Conservation (phyloP, 2,329 filamentous ascomycete genomes). For the Alternaria consortialis region DNA sequence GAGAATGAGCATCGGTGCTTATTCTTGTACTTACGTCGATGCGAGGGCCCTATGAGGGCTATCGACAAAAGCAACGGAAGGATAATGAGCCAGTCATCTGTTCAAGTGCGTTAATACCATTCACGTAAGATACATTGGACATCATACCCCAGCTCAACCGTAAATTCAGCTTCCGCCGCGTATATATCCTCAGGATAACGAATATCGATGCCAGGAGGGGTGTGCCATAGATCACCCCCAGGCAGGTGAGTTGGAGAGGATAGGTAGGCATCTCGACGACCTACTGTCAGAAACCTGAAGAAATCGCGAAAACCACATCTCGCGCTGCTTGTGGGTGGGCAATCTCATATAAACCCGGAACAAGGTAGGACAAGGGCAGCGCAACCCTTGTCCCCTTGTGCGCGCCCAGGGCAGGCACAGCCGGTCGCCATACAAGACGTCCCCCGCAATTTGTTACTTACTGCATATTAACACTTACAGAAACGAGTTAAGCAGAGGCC, state of each 20-base stretch:
- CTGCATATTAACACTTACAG: slow-evolving; percentile 30
- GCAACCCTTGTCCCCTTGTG: slow-evolving; percentile 22
- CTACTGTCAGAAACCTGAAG: slow-evolving; percentile 30
- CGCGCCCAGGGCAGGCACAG: slow-evolving; percentile 23
- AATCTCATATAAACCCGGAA: slow-evolving; percentile 39
- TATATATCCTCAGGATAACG: slow-evolving; percentile 49
- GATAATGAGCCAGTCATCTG: slow-evolving; percentile 53
- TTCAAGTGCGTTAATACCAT: slow-evolving; percentile 25
- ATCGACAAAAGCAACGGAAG: slow-evolving; percentile 48
- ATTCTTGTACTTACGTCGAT: slow-evolving; percentile 39
- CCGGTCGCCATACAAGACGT: slow-evolving; percentile 17
- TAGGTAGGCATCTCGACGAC: slow-evolving; percentile 49
- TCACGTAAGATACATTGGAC: slow-evolving; percentile 5
- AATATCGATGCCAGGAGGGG: slow-evolving; percentile 46
- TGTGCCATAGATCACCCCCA: slow-evolving; percentile 49
- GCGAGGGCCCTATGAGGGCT: slow-evolving; percentile 49
- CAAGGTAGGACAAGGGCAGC: slow-evolving; percentile 21
- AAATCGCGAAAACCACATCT: slow-evolving; percentile 43
- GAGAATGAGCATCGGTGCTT: neutral
- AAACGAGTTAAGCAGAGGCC: slow-evolving; percentile 24
- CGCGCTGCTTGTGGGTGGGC: slow-evolving; percentile 37
- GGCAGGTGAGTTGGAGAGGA: slow-evolving; percentile 50
- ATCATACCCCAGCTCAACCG: slow-evolving; percentile 49
- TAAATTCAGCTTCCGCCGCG: slow-evolving; percentile 48
- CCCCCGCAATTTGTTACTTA: slow-evolving; percentile 28